Base-by-base conservation (phyloP, 2,329 filamentous ascomycete genomes). In the Colletotrichum shisoi region DNA sequence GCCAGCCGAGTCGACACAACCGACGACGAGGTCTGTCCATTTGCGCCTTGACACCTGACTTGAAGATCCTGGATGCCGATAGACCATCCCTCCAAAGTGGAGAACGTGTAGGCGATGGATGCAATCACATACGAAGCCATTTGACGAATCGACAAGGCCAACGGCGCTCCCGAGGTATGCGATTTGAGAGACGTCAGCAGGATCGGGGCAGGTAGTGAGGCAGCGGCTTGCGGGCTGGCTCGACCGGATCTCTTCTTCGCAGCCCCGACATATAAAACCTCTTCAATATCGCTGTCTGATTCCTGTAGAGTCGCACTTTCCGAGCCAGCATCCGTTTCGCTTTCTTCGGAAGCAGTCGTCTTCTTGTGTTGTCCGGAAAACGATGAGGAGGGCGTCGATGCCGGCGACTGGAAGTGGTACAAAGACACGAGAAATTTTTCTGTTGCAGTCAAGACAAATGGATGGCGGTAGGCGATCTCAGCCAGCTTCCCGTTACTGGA, bases 61-160 rank as follows among this genome's bases (percentile, higher is more conserved):
- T 90, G 88, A 49, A 97, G 81, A 76, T 97, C 94, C 76, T 98
- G 94, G n/a, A 98, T 87, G 2, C 93, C 94, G 17, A 97, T 85
- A 8, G 91, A 93, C 92, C 94, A 97, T 34, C 93, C 93, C 49
- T 88, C 88, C 3, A 89, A 83, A 2, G 91, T 91, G 17, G 90
- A 89, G 70, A 96, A 88, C 0, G 92, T 91, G 76, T 96, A 97
- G 1, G 92, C 94, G 67, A 97, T 91, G 0, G 92, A 93, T 2
- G 92, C 91, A n/a, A 93, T 85, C 19, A 92, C 86, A 12, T 85
- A 86, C 3, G 81, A 80, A 0, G 85, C 76, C 15, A 87, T 87
- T 31, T 83, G 85, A n/a, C 93, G 87, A 44, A 98, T 86, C 0
- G 92, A 94, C n/a, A 97, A 79, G 0, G 93, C 92, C 11, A 96